A percentile compares a stretch with the other conserved stretches of the same genome.
Conservation (phyloP, 2,329 filamentous ascomycete species). For the Ceratocystis huliohia region DNA sequence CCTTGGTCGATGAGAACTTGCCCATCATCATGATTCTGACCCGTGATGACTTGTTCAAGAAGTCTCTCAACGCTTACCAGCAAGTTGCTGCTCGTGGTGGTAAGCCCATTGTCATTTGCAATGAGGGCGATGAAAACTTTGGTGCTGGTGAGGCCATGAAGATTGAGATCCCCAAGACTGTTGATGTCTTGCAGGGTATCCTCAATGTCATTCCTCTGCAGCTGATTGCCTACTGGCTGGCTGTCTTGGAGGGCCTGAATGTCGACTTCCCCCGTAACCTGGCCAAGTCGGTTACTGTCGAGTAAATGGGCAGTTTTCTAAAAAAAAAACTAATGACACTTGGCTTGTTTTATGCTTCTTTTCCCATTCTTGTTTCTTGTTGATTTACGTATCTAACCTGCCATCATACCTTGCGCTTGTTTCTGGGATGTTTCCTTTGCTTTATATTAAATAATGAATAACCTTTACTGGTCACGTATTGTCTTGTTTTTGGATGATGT, state of each 20-base stretch:
- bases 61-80: constrained; percentile 99
- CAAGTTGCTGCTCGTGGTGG: constrained; percentile 95
- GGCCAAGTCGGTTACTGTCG: constrained; percentile 97
- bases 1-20: constrained; percentile 92
- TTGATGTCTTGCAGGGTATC: constrained; percentile 89
- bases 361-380: constrained; percentile 18
- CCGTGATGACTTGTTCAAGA: constrained; percentile 88
- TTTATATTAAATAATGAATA: constrained; percentile 3
- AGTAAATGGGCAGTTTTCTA: constrained; percentile 44
- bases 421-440: constrained; percentile 17
- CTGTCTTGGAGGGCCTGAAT: constrained; percentile 88
- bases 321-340: constrained; percentile 18
- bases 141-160: constrained; percentile 77
- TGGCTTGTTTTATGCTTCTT: constrained; percentile 22
- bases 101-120: constrained; percentile 98
- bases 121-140: constrained; percentile 80
- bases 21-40: constrained; percentile 99
- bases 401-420: constrained; percentile 20
- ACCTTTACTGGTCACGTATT: constrained; percentile 12
- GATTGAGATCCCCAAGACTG: constrained; percentile 93
- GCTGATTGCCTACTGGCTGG: constrained; percentile 97
- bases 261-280: constrained; percentile 98
- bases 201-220: constrained; percentile 96
- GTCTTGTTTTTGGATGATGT: constrained; percentile 6
- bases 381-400: constrained; percentile 20